Evolutionary conservation across 2,329 filamentous ascomycete genomes (phyloP), one percentile per base, ranked within the genome.

Genomic region (Botrytis paeoniae): DNA sequence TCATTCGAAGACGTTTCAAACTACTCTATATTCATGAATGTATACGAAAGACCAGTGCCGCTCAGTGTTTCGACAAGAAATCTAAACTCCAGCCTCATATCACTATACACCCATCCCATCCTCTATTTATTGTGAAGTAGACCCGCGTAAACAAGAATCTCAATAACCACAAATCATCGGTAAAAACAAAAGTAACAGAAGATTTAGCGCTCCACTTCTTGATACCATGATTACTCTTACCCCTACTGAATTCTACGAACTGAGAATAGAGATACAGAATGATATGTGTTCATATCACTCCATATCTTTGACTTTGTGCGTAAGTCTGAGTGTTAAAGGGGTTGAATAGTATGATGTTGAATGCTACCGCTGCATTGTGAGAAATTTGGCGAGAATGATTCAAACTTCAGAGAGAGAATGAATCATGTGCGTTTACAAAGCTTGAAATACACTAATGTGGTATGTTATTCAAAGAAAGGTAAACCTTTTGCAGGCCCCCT

Each of bases 231-330:
- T 25, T 51, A 51, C 45, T 51, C 1, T 25, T 25, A 10, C 45
- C 9, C 10, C 12, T 54, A n/a, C 25, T n/a, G 25, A n/a, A n/a
- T 54, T 54, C 12, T 54, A 7, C 12, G 12, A 1, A n/a, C 6
- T n/a, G 4, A 54, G 48, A n/a, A 16, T 14, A 16, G 25, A 54
- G 12, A 51, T 6, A n/a, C 0, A 14, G 25, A n/a, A n/a, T n/a
- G 25, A 16, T 16, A 3, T 16, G 0, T 5, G 5, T 16, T 12
- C 0, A 7, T 0, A 54, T 3, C n/a, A n/a, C 25, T 54, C 12
- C 25, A 54, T n/a, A 2, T n/a, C 0, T 54, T n/a, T 16, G 48
- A 16, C 12, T n/a, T 5, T n/a, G 25, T 54, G 48, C 16, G 25
- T 25, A 54, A n/a, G 48, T 48, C 45, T 51, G 12, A 54, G 5